These are phyloP conservation scores for Conoideocrella luteorostrata DNA, from an alignment of 2,329 filamentous ascomycete genomes.

Conservation along the genomic window DNA sequence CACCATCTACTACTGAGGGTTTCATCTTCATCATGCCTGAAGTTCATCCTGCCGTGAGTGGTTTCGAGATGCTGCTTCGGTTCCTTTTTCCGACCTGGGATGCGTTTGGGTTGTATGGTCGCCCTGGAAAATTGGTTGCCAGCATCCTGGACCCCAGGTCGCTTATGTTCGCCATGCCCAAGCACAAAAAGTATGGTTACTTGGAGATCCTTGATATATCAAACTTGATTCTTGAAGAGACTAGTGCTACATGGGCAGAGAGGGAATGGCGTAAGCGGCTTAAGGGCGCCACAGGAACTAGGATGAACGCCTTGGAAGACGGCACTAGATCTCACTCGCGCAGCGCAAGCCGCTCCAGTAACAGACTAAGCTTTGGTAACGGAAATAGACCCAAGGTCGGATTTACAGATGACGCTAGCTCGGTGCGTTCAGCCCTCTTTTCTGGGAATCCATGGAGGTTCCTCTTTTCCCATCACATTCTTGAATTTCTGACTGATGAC, in stretches of 20 bases:
- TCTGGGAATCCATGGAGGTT: not conserved
- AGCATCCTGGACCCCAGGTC: constrained; percentile 82
- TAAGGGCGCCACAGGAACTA: constrained; percentile 78
- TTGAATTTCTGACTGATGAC: constrained; percentile 14
- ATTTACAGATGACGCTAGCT: constrained; percentile 45
- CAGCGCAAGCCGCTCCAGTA: constrained; percentile 53
- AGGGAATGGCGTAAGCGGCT: constrained; percentile 82
- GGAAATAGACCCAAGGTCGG: constrained; percentile 42
- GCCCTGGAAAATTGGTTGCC: constrained; percentile 78
- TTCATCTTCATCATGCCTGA: constrained; percentile 99
- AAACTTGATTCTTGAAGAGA: constrained; percentile 69
- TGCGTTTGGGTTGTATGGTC: constrained; percentile 84
- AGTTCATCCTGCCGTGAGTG: constrained; percentile 80
- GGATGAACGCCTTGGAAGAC: constrained; percentile 63
- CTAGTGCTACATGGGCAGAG: constrained; percentile 73
- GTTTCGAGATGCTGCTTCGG: constrained; percentile 91
- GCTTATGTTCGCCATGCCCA: constrained; percentile 97
- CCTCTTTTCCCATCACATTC: not conserved
- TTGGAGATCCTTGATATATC: constrained; percentile 83
- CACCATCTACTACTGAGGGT: constrained; percentile 74
- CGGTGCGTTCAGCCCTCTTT: not conserved
- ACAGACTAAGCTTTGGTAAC: constrained; percentile 44
- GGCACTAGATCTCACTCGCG: constrained; percentile 37
- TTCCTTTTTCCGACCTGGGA: constrained; percentile 94
- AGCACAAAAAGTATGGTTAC: constrained; percentile 81